Conservation (phyloP, 1,284 basidiomycete species). For the Naganishia albida region DNA sequence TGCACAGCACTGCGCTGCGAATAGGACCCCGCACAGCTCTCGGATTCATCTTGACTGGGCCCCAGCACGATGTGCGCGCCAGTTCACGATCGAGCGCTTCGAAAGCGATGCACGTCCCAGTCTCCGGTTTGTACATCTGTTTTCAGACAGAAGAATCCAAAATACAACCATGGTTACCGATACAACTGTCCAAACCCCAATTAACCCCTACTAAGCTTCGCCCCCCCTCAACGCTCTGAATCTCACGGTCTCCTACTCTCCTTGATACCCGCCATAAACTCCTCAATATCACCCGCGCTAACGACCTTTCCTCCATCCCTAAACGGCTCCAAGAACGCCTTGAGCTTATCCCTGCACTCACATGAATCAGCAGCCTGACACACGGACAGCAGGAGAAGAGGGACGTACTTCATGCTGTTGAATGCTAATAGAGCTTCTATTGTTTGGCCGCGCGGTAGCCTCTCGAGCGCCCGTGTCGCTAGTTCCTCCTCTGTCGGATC, state of each 20-base stretch:
- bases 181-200: neutral
- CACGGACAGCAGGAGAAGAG: neutral
- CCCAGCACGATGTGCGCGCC: too few relatives aligned
- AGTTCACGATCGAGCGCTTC: too few relatives aligned
- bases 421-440: constrained; percentile 52
- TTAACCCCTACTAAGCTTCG: too few relatives aligned
- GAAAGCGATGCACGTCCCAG: too few relatives aligned
- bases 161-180: neutral
- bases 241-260: neutral
- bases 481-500: constrained; percentile 35
- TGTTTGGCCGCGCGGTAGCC: constrained; percentile 49
- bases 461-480: constrained; percentile 43
- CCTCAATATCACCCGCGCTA: constrained; percentile 27
- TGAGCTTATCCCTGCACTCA: constrained; percentile 26
- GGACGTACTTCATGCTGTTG: constrained; percentile 47
- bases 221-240: too few relatives aligned
- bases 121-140: too few relatives aligned
- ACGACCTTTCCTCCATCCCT: constrained; percentile 26
- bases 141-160: too few relatives aligned
- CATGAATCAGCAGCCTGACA: neutral
- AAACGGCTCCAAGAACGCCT: constrained; percentile 33
- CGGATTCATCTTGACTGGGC: too few relatives aligned
- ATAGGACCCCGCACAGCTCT: too few relatives aligned
- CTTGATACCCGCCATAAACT: constrained; percentile 28
- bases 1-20: too few relatives aligned